A percentile compares a stretch with the other conserved stretches of the same genome.
phyloP scores from a whole-genome alignment of 2,329 filamentous ascomycete genomes.

The Acrocalymma vagum region DNA sequence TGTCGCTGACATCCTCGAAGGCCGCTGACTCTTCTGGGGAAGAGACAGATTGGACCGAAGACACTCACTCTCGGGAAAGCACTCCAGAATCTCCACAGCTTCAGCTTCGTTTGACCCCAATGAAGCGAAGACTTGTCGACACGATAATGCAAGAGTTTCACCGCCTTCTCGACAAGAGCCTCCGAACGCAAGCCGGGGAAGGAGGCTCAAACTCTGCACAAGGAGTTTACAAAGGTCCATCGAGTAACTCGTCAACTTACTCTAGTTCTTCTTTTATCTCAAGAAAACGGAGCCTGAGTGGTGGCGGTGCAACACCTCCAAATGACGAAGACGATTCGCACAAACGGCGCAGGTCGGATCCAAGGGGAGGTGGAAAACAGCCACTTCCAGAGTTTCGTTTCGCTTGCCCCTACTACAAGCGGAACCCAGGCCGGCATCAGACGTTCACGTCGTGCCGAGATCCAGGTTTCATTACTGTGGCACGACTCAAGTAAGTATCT shows the following conservation, averaged over 20 bases:
- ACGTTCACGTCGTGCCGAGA: slow-evolving; percentile 35
- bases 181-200: slow-evolving; percentile 15
- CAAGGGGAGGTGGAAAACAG: slow-evolving; percentile 15
- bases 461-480: slow-evolving; percentile 32
- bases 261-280: slow-evolving; percentile 25
- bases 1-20: slow-evolving; percentile 29
- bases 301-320: slow-evolving; percentile 23
- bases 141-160: slow-evolving; percentile 31
- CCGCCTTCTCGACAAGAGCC: slow-evolving; percentile 17
- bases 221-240: slow-evolving; percentile 10
- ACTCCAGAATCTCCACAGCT: slow-evolving; percentile 21
- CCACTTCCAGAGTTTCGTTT: slow-evolving; percentile 20
- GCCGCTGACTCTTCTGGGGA: slow-evolving; percentile 26
- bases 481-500: slow-evolving; percentile 28
- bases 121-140: slow-evolving; percentile 27
- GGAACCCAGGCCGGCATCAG: slow-evolving; percentile 31
- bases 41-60: slow-evolving; percentile 34
- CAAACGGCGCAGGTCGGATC: slow-evolving; percentile 27
- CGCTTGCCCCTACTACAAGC: slow-evolving; percentile 34
- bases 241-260: slow-evolving; percentile 18
- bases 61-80: slow-evolving; percentile 24
- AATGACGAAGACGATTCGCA: slow-evolving; percentile 30
- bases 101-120: slow-evolving; percentile 24
- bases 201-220: slow-evolving; percentile 11
- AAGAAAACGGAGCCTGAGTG: slow-evolving; percentile 31